A percentile compares a stretch with the other conserved stretches of the same genome.
These are phyloP conservation scores for Xanthoceras sorbifolium DNA, from an alignment of 345 rosid species.

Conservation along the genomic window DNA sequence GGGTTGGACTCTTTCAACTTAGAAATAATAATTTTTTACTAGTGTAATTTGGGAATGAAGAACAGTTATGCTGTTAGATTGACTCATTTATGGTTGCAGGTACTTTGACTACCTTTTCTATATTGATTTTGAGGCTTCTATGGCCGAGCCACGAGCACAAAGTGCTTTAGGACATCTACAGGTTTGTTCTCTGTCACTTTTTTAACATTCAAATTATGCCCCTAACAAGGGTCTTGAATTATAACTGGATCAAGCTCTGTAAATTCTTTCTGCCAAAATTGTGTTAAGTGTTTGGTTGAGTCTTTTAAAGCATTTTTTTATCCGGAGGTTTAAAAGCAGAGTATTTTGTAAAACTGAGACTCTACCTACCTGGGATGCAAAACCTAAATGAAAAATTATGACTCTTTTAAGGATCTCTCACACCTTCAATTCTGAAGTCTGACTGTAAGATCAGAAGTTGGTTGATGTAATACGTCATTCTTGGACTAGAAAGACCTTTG, in stretches of 20 bases:
- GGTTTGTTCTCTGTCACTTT: constrained; percentile 26
- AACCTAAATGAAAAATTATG: background rate
- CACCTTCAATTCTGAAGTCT: background rate
- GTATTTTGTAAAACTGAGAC: background rate
- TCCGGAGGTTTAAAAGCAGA: background rate
- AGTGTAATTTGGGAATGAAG: background rate
- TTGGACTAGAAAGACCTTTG: background rate
- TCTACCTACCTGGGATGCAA: background rate
- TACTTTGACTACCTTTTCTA: constrained; percentile 57
- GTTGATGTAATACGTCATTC: background rate
- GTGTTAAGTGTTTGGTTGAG: background rate
- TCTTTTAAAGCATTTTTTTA: background rate
- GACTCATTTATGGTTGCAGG: constrained; percentile 30
- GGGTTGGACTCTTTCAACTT: background rate
- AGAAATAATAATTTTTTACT: background rate
- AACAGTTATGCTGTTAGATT: background rate
- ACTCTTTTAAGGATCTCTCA: background rate
- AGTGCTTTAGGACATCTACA: constrained; percentile 51
- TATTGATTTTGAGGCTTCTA: constrained; percentile 62
- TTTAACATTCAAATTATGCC: background rate
- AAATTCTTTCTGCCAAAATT: background rate
- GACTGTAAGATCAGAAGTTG: background rate
- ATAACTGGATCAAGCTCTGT: background rate
- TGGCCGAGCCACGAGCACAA: constrained; percentile 62
- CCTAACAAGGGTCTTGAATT: background rate